Evolutionary conservation across 345 rosid species (phyloP).

Genomic region (Isatis tinctoria): DNA sequence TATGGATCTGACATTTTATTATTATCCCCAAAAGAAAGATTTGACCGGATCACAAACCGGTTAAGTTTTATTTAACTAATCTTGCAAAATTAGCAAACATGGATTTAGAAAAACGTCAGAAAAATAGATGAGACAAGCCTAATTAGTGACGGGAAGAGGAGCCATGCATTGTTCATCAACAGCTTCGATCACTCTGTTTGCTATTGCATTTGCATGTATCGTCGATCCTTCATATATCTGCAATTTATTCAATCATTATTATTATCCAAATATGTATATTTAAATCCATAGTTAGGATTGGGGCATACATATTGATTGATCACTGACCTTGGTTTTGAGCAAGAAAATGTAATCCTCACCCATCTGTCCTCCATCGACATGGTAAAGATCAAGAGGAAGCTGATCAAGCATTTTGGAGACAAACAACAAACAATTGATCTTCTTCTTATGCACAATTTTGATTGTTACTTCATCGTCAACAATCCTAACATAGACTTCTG

Average conservation of each 20-base stretch:
- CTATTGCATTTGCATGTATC: conserved; percentile 41
- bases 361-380: conserved; percentile 79
- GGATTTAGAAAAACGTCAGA: neutral
- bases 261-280: neutral
- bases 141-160: conserved; percentile 8
- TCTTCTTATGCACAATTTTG: conserved; percentile 72
- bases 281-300: neutral
- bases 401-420: conserved; percentile 70
- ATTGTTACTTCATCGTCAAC: conserved; percentile 81
- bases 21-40: neutral
- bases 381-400: conserved; percentile 74
- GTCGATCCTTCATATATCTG: conserved; percentile 41
- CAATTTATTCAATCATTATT: conserved; percentile 20
- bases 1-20: neutral
- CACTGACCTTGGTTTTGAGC: conserved; percentile 67
- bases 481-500: conserved; percentile 77
- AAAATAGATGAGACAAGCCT: neutral
- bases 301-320: neutral
- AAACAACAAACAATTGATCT: conserved; percentile 63
- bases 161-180: conserved; percentile 33
- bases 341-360: conserved; percentile 74
- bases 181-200: conserved; percentile 39
- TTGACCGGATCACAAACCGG: neutral
- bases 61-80: neutral
- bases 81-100: conserved; percentile 6